A percentile compares a stretch with the other conserved stretches of the same genome.
Conservation (phyloP, 75 land plant species). For the Pinus tabuliformis region DNA sequence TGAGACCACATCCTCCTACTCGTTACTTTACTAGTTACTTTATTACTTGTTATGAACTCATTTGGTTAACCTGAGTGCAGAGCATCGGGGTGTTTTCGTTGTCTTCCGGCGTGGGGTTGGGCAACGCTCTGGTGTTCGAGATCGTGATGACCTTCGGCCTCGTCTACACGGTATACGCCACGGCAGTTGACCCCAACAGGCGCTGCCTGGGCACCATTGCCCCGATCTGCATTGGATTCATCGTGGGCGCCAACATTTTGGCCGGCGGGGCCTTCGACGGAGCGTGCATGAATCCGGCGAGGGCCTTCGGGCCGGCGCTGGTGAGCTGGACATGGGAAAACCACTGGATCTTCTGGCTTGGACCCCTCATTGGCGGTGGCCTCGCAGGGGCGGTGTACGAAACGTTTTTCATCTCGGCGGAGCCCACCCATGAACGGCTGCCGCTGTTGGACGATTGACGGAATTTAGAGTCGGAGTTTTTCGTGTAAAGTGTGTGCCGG, state of each 20-base stretch:
- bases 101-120: slow-evolving; percentile 33
- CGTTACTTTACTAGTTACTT: no score
- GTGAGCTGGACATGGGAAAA: slow-evolving; percentile 63
- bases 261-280: slow-evolving; percentile 83
- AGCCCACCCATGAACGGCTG: slow-evolving; percentile 22
- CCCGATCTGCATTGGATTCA: slow-evolving; percentile 70
- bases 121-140: slow-evolving; percentile 61
- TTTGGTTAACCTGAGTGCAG: slow-evolving; percentile 16
- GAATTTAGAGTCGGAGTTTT: no score
- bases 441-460: slow-evolving; percentile 5
- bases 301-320: slow-evolving; percentile 81
- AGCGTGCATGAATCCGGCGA: slow-evolving; percentile 89
- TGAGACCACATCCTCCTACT: no score
- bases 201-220: slow-evolving; percentile 53
- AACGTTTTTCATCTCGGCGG: slow-evolving; percentile 34
- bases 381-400: slow-evolving; percentile 70
- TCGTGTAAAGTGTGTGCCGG: no score
- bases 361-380: slow-evolving; percentile 76
- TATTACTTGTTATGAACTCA: no score
- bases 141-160: slow-evolving; percentile 75
- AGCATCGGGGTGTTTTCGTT: slow-evolving; percentile 33
- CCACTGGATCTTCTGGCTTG: slow-evolving; percentile 97
- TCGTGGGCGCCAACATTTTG: slow-evolving; percentile 76
- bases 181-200: slow-evolving; percentile 69
- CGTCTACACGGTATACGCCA: slow-evolving; percentile 76